Conservation (phyloP, 371 early-diverging fungal genomes). For the Dinochytrium kinnereticum region DNA sequence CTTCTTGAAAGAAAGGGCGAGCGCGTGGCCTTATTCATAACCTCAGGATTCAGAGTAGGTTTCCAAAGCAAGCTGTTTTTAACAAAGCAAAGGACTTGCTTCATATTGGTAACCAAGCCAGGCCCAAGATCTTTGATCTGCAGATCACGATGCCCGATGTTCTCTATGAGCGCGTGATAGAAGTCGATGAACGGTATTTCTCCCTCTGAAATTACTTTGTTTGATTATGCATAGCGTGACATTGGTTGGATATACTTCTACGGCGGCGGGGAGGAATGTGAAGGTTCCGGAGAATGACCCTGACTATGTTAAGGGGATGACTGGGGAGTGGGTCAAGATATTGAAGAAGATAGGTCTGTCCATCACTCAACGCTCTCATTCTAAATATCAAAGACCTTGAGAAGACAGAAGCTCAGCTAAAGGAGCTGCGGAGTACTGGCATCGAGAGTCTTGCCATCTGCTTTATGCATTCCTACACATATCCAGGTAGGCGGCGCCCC, state of each 20-base stretch:
- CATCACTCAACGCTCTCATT: neutral
- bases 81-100: constrained; percentile 44
- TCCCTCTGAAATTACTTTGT: neutral
- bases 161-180: constrained; percentile 84
- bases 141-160: constrained; percentile 80
- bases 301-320: constrained; percentile 68
- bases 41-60: constrained; percentile 81
- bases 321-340: constrained; percentile 85
- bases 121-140: constrained; percentile 94
- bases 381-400: constrained; percentile 48
- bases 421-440: constrained; percentile 68
- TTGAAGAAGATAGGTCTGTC: constrained; percentile 68
- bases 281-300: constrained; percentile 35
- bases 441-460: constrained; percentile 88
- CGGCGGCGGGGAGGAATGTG: constrained; percentile 55
- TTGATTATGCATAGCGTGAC: constrained; percentile 55
- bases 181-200: constrained; percentile 79
- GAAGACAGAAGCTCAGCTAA: constrained; percentile 63
- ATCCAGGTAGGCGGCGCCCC: constrained; percentile 64
- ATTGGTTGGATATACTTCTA: constrained; percentile 74
- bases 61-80: constrained; percentile 12
- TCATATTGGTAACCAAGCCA: constrained; percentile 86
- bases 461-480: constrained; percentile 92
- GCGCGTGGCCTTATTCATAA: constrained; percentile 82
- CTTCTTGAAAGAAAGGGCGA: constrained; percentile 76